A percentile compares a stretch with the other conserved stretches of the same genome.
phyloP scores from a whole-genome alignment of 2,329 filamentous ascomycete genomes.

The Cladosporium sp. region DNA sequence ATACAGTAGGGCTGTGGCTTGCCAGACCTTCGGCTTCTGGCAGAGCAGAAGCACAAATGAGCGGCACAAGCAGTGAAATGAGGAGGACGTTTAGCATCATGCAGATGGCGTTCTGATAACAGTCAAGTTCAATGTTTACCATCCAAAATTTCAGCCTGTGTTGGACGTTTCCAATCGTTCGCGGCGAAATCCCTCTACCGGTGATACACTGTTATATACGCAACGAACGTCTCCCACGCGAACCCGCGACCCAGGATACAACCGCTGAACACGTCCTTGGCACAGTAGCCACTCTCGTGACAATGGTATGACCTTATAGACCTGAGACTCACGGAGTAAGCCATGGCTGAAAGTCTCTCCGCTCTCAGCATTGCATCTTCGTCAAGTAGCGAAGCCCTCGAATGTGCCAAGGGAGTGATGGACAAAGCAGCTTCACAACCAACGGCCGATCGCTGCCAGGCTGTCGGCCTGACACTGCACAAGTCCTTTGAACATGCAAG shows the following conservation, averaged over 20 bases:
- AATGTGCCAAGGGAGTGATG: neutral
- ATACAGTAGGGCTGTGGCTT: neutral
- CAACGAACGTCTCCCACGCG: neutral
- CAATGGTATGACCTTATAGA: conserved; percentile 12
- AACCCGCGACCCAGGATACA: neutral
- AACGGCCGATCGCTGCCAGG: neutral
- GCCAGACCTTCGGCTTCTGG: conserved; percentile 9
- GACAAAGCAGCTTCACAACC: neutral
- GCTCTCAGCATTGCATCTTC: no score
- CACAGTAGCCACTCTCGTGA: conserved; percentile 2
- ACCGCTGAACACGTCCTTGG: neutral
- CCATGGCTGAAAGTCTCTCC: neutral
- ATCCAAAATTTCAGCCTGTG: neutral
- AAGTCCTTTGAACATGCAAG: neutral
- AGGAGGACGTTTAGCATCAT: conserved; percentile 11
- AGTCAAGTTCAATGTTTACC: neutral
- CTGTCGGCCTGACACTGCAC: neutral
- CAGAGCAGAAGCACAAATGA: neutral
- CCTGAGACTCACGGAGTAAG: neutral
- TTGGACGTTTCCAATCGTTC: neutral
- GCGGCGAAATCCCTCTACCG: neutral
- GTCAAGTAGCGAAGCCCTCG: neutral
- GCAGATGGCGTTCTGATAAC: neutral
- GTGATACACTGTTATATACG: neutral
- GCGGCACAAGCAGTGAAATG: neutral